A percentile compares a stretch with the other conserved stretches of the same genome.
phyloP scores from a whole-genome alignment of 2,329 filamentous ascomycete genomes.

The Pseudovirgaria hyperparasitica region DNA sequence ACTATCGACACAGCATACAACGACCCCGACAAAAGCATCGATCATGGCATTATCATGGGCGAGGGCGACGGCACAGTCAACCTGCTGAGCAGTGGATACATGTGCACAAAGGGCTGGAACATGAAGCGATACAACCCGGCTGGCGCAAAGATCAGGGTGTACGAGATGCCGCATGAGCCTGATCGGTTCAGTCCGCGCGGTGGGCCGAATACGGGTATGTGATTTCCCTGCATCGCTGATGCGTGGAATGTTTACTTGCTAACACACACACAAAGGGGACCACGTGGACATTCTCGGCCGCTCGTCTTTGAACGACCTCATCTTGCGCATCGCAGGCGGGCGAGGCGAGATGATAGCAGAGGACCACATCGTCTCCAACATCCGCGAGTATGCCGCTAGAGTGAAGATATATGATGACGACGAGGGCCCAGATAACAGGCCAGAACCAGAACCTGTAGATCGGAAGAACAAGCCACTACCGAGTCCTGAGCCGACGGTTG shows the following conservation, averaged over 20 bases:
- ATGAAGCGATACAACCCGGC: constrained; percentile 91
- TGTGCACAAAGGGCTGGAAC: constrained; percentile 92
- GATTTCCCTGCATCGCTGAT: background rate
- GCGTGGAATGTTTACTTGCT: background rate
- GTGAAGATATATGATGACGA: constrained; percentile 62
- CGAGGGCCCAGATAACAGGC: too few relatives aligned
- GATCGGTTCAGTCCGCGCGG: constrained; percentile 78
- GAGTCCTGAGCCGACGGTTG: too few relatives aligned
- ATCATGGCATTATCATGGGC: constrained; percentile 88
- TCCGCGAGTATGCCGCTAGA: constrained; percentile 67
- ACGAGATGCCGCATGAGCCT: constrained; percentile 94
- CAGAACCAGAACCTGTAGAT: too few relatives aligned
- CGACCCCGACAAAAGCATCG: constrained; percentile 38
- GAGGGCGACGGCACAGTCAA: constrained; percentile 96
- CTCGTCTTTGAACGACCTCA: constrained; percentile 78
- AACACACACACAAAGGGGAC: constrained; percentile 44
- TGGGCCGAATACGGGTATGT: constrained; percentile 48
- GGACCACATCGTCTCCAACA: constrained; percentile 68
- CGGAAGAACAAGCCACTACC: too few relatives aligned
- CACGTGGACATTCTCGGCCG: constrained; percentile 94
- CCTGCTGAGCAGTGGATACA: constrained; percentile 82
- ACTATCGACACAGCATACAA: constrained; percentile 41
- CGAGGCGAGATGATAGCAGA: constrained; percentile 68
- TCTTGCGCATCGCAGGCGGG: constrained; percentile 75
- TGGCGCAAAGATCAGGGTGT: constrained; percentile 65